Evolutionary conservation across 2,329 filamentous ascomycete genomes (phyloP), one percentile per base, ranked within the genome.

Genomic region (Nannizzia gypsea): DNA sequence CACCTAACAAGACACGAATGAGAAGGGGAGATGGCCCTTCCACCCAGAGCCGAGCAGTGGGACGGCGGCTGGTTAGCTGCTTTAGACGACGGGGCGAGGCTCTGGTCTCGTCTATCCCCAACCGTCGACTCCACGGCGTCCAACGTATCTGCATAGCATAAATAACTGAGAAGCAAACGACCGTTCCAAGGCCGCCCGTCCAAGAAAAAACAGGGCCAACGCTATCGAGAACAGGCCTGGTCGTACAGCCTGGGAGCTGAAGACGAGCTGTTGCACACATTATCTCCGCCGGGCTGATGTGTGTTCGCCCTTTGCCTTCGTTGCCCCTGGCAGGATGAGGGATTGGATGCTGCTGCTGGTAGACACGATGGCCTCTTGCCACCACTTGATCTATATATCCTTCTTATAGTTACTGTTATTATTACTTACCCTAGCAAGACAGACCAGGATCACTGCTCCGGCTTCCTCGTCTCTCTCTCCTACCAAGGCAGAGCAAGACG

Each of bases 211-310:
- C 50, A 26, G 31, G 50, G 31, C 31, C 31, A 36, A 11, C 31
- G 8, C 13, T 36, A 36, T 11, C 46, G 24, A 52, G 20, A 24
- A 31, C 26, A 50, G 26, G 46, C 46, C 46, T 52, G 22, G 50
- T 31, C 50, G n/a, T 26, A 54, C 50, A 54, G 26, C 28, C n/a
- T 36, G 28, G 26, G 24, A 26, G 50, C 50, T 31, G 22, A 54
- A 20, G 22, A 9, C 13, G 34, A 26, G 50, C 50, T 34, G 50
- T 54, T 54, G 50, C 28, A 54, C 50, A 54, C 31, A 54, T 54
- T 54, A 31, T 36, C 50, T 54, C 50, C 50, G 50, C 31, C 50
- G 50, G 50, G 50, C 50, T 54, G 50, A 54, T 50, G 44, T 50
- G 20, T 20, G 26, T 26, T 28, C 31, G 31, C 6, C 38, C n/a